Evolutionary conservation across 2,329 filamentous ascomycete species (phyloP), one percentile per base, ranked within the genome.

Genomic region (Fusarium brachygibbosum): DNA sequence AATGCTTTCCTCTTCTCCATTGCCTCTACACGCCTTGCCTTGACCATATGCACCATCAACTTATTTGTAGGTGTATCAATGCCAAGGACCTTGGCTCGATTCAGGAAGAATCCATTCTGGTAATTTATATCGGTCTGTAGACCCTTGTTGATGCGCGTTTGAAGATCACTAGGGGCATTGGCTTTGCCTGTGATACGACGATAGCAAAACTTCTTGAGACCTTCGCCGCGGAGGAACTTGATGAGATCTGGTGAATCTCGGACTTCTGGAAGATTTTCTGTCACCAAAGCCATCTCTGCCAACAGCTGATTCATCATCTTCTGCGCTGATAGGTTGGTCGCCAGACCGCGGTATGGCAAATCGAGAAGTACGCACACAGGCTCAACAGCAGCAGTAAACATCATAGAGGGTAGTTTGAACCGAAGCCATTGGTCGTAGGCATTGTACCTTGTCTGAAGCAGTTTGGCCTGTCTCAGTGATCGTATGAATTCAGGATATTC

Each of bases 61-160:
- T 90, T 89, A 76, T 97, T 96, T 65, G 90, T 83, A 13, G 88
- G 87, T 73, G 90, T 90, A 51, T 87, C 83, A n/a, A 97, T 82
- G 2, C 93, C 92, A 63, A 94, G 74, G 76, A 92, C 87, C 72
- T 87, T 85, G 1, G 92, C 96, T 40, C 91, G 86, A 51, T 83
- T 85, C 32, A 97, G 85, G 63, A 99, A 91, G 81, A 95, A 99
- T 1, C 94, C 95, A 77, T 97, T 98, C 71, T 95, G 87, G 74
- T 91, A 97, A 45, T 94, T 88, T 40, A 98, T 87, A 74, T 97
- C 93, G 0, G 93, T 93, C 60, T 84, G 80, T 64, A 82, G 81
- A 2, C 92, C 91, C 2, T 80, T 77, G 13, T 87, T 81, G 14
- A 94, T 82, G 73, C 91, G 88, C 54, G 86, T 84, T 8, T 92